Conservation (phyloP, 2,329 filamentous ascomycete genomes). For the Neonectria hederae region DNA sequence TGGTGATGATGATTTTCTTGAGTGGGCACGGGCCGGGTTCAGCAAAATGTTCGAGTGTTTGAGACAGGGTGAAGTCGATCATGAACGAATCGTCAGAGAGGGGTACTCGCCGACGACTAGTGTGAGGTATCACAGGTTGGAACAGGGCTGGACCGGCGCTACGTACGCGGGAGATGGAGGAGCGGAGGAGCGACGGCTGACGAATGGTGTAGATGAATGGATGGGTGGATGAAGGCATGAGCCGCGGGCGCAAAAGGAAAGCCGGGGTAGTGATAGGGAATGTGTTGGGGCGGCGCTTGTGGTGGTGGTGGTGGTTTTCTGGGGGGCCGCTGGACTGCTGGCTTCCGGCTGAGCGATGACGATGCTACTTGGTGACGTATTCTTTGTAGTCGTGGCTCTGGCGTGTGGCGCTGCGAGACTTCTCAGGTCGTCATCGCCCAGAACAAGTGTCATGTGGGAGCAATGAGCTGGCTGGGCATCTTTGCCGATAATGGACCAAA, state of each 20-base stretch:
- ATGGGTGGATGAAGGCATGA: slow-evolving; percentile 24
- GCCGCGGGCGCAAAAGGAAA: slow-evolving; percentile 5
- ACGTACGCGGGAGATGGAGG: neutral
- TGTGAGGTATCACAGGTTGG: slow-evolving; percentile 18
- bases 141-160: slow-evolving; percentile 4
- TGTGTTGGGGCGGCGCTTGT: slow-evolving; percentile 22
- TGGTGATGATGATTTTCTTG: slow-evolving; percentile 14
- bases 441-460: neutral
- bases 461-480: neutral
- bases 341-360: slow-evolving; percentile 31
- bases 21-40: neutral
- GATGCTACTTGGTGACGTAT: slow-evolving; percentile 39
- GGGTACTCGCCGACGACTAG: neutral
- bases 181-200: neutral
- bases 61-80: slow-evolving; percentile 17
- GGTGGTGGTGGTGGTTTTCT: slow-evolving; percentile 8
- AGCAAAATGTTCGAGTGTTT: neutral
- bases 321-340: slow-evolving; percentile 14
- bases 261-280: slow-evolving; percentile 11
- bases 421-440: neutral
- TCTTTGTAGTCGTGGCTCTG: neutral
- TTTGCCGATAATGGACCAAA: neutral
- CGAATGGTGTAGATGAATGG: neutral
- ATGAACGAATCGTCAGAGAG: neutral
- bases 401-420: slow-evolving; percentile 32